phyloP scores from a whole-genome alignment of 495 filamentous ascomycete species.

The Aspergillus nanangensis region DNA sequence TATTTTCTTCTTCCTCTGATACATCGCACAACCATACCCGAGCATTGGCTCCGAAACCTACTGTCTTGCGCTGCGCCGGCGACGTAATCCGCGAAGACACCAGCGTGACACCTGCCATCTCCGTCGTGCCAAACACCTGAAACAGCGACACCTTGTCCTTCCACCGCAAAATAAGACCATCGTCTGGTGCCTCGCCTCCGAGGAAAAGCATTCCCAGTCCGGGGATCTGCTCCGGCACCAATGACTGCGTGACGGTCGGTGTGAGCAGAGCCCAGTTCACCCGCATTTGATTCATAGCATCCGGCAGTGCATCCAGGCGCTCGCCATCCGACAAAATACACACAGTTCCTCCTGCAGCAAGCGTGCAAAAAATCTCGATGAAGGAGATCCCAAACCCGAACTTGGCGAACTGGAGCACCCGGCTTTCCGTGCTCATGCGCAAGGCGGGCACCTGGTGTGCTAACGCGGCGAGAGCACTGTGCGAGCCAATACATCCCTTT shows the following conservation, averaged over 20 bases:
- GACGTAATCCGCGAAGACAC: neutral
- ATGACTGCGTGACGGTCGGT: constrained; percentile 27
- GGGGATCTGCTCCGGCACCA: constrained; percentile 27
- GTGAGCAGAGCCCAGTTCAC: constrained; percentile 32
- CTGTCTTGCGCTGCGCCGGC: neutral
- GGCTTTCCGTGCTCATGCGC: constrained; percentile 7
- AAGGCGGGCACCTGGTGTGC: constrained; percentile 1
- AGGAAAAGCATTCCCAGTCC: constrained; percentile 2
- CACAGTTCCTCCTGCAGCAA: constrained; percentile 43
- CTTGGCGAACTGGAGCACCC: constrained; percentile 44
- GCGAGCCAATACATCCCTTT: constrained; percentile 37
- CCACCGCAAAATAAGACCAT: constrained; percentile 37
- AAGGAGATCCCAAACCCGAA: constrained; percentile 49
- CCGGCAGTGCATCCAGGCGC: constrained; percentile 26
- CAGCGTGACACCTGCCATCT: constrained; percentile 10
- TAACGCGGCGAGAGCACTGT: constrained; percentile 12
- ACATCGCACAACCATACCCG: constrained; percentile 13
- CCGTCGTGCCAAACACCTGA: constrained; percentile 40
- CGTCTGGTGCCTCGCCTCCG: constrained; percentile 26
- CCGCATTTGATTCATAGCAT: constrained; percentile 18
- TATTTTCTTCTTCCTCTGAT: constrained; percentile 19
- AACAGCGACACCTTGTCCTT: constrained; percentile 30
- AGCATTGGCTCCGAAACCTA: neutral
- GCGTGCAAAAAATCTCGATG: constrained; percentile 45
- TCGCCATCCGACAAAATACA: constrained; percentile 49